Evolutionary conservation across 257 asterid genomes (phyloP).

Genomic region (Oldenlandia corymbosa): DNA sequence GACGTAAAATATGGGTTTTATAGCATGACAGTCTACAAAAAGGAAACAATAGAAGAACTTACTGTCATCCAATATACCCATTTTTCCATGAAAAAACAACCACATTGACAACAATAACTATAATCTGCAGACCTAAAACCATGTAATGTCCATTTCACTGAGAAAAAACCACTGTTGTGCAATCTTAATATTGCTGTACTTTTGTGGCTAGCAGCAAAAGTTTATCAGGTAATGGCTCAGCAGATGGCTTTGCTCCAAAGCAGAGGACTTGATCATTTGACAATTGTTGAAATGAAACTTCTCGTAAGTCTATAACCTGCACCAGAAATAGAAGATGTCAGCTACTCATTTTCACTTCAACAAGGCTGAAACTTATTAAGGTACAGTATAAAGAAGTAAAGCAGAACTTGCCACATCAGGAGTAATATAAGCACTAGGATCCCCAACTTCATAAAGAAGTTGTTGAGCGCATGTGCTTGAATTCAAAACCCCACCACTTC

Average conservation of each 20-base stretch:
- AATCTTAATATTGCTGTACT: conserved; percentile 29
- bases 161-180: neutral
- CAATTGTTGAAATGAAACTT: conserved; percentile 65
- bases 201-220: conserved; percentile 71
- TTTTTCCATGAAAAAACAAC: neutral
- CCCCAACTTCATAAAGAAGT: conserved; percentile 97
- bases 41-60: neutral
- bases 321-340: conserved; percentile 17
- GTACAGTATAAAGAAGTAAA: conserved; percentile 1
- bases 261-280: conserved; percentile 73
- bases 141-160: neutral
- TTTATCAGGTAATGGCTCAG: conserved; percentile 45
- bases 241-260: conserved; percentile 79
- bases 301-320: conserved; percentile 72
- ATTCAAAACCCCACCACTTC: conserved; percentile 66
- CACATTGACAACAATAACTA: neutral
- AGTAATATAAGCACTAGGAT: conserved; percentile 84
- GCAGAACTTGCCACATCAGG: conserved; percentile 77
- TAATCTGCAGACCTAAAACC: neutral
- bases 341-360: conserved; percentile 17
- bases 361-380: neutral
- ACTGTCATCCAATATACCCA: neutral
- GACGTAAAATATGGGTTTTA: neutral
- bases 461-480: conserved; percentile 82
- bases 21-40: neutral